Conservation (phyloP, 2,329 filamentous ascomycete genomes). For the Nemania diffusa region DNA sequence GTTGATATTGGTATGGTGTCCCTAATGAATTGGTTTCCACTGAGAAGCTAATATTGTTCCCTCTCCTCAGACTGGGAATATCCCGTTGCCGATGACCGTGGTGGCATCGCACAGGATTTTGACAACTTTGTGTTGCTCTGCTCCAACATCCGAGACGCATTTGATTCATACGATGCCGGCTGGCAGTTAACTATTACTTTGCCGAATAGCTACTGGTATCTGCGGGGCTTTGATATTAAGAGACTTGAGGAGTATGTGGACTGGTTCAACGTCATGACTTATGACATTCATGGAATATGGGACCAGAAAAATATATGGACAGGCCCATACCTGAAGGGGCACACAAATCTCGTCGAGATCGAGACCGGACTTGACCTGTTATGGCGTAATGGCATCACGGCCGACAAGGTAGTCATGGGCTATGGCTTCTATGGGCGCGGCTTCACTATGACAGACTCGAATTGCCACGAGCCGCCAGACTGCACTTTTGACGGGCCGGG, state of each 20-base stretch:
- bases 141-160: background rate
- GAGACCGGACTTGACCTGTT: background rate
- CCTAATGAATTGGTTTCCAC: too few relatives aligned
- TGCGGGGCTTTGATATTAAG: slow-evolving; percentile 1
- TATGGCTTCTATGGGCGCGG: background rate
- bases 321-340: background rate
- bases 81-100: background rate
- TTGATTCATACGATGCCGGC: background rate
- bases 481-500: too few relatives aligned
- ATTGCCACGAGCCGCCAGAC: too few relatives aligned
- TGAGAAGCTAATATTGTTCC: too few relatives aligned
- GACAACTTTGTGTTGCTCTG: background rate
- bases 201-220: slow-evolving; percentile 12
- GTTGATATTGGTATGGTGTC: too few relatives aligned
- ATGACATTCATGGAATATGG: slow-evolving; percentile 2
- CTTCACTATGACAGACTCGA: slow-evolving; percentile 2
- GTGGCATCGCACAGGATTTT: background rate
- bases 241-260: background rate
- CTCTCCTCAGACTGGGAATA: slow-evolving; percentile 24
- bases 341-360: slow-evolving; percentile 2
- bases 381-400: background rate
- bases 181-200: background rate
- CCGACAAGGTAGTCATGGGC: background rate
- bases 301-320: background rate
- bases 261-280: slow-evolving; percentile 9